Evolutionary conservation across 2,329 filamentous ascomycete species (phyloP).

Genomic region (Beauveria medogensis): DNA sequence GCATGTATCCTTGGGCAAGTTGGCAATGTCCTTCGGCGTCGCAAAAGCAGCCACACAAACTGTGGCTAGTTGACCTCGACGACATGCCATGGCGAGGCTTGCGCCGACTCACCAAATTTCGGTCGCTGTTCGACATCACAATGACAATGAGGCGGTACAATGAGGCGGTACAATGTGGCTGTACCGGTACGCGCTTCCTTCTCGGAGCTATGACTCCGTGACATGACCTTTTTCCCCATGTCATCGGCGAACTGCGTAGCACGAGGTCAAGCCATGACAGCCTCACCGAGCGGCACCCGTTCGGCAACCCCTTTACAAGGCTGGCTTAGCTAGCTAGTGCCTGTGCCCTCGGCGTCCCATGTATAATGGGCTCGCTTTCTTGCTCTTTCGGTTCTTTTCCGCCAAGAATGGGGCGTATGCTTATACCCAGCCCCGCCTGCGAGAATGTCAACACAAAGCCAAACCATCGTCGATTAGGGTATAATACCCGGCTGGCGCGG

Average conservation of each 20-base stretch:
- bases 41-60: conserved; percentile 1
- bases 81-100: not conserved
- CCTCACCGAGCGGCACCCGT: not conserved
- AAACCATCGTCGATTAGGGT: not conserved
- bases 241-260: not conserved
- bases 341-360: not conserved
- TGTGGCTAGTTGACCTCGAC: conserved; percentile 2
- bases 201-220: not conserved
- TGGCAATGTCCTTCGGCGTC: not conserved
- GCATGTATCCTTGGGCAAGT: not conserved
- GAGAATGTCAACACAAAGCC: not conserved
- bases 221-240: not conserved
- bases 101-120: not conserved
- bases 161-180: not conserved
- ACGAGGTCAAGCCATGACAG: not conserved
- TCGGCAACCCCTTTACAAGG: not conserved
- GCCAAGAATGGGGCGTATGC: conserved; percentile 2
- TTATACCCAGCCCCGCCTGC: not conserved
- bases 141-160: not conserved
- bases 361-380: not conserved
- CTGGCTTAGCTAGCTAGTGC: not conserved
- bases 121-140: not conserved
- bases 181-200: not conserved
- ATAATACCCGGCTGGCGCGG: not conserved
- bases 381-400: not conserved